phyloP scores from a whole-genome alignment of 352 stramenopile species.

The Phytophthora europaea region DNA sequence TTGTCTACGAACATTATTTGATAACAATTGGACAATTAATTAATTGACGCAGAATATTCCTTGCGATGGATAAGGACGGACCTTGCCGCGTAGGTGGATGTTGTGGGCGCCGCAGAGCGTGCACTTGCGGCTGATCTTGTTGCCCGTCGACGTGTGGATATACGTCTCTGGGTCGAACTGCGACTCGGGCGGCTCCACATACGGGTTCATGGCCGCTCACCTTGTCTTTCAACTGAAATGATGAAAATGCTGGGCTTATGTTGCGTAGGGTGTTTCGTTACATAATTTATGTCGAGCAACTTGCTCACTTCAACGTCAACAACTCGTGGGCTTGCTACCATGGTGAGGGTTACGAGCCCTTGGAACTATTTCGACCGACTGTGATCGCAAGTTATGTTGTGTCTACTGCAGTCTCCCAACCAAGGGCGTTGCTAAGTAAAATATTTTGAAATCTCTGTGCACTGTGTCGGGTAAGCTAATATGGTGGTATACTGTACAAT shows the following conservation, averaged over 20 bases:
- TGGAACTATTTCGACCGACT: too few relatives aligned
- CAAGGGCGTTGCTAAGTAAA: too few relatives aligned
- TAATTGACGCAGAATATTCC: background rate
- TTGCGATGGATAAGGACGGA: slow-evolving; percentile 8
- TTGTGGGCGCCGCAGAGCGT: slow-evolving; percentile 74
- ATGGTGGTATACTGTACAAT: background rate
- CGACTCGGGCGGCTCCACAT: slow-evolving; percentile 58
- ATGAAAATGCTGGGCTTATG: background rate
- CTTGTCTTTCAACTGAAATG: background rate
- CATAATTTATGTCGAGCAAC: background rate
- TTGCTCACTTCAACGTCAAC: background rate
- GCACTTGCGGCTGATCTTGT: slow-evolving; percentile 78
- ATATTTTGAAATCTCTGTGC: too few relatives aligned
- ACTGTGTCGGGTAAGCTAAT: too few relatives aligned
- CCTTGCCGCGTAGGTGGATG: slow-evolving; percentile 82
- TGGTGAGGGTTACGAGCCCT: too few relatives aligned
- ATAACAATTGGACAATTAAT: slow-evolving; percentile 3
- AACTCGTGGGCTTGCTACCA: too few relatives aligned
- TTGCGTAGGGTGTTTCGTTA: background rate
- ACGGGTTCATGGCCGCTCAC: slow-evolving; percentile 58
- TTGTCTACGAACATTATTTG: slow-evolving; percentile 47
- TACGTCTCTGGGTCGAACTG: slow-evolving; percentile 68
- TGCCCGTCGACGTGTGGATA: slow-evolving; percentile 76
- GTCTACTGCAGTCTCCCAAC: too few relatives aligned
- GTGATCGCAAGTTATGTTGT: too few relatives aligned